phyloP scores from a whole-genome alignment of 441 rosid species.

The Flueggea neowawraea region DNA sequence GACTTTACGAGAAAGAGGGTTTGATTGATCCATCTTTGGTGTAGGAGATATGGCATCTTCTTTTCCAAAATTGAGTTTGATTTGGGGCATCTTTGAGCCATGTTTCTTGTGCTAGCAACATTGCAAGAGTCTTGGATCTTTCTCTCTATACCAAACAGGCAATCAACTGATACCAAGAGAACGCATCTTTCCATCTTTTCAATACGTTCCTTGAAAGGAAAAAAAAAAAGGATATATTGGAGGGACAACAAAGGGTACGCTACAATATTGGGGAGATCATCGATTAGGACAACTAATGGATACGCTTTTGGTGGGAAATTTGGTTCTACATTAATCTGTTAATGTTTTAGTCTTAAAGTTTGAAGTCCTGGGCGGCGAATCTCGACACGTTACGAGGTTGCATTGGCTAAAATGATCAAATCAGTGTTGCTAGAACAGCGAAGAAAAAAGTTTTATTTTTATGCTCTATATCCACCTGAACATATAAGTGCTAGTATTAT shows the following conservation, averaged over 20 bases:
- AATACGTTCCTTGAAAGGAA: constrained; percentile 1
- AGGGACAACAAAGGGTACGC: constrained; percentile 5
- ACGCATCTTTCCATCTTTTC: constrained; percentile 12
- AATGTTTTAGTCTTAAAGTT: neutral
- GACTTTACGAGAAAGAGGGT: neutral
- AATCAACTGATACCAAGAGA: neutral
- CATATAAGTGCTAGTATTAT: neutral
- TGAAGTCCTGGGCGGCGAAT: constrained; percentile 12
- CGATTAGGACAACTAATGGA: constrained; percentile 4
- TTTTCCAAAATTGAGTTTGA: neutral
- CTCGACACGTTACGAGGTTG: neutral
- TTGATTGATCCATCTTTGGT: constrained; percentile 8
- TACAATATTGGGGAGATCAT: neutral
- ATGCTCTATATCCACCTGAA: neutral
- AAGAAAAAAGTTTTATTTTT: neutral
- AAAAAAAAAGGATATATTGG: neutral
- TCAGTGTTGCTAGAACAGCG: neutral
- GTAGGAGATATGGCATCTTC: constrained; percentile 22
- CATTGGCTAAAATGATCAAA: neutral
- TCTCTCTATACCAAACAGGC: constrained; percentile 23
- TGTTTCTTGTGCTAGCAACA: constrained; percentile 18
- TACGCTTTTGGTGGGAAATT: neutral
- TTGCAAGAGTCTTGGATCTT: constrained; percentile 7
- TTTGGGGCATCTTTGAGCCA: neutral
- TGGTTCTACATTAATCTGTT: neutral